Conservation (phyloP, 192 early-diverging fungal species). For the Coemansia sp. region DNA sequence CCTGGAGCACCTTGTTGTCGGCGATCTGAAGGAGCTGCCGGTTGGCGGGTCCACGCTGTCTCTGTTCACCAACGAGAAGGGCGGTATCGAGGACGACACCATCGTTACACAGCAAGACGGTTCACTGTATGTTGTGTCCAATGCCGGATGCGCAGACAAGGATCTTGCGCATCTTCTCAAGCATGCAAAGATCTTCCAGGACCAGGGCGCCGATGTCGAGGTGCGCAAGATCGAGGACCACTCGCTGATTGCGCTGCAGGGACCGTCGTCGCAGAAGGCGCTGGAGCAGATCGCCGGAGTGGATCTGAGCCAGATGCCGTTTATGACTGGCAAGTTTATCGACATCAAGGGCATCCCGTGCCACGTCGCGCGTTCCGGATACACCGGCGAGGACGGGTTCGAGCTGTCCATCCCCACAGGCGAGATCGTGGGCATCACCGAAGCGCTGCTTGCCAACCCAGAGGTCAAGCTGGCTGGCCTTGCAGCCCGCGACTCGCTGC, state of each 20-base stretch:
- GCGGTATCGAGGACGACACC: constrained; percentile 98
- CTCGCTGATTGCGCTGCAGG: constrained; percentile 90
- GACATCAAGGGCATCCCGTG: constrained; percentile 74
- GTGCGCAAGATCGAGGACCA: constrained; percentile 83
- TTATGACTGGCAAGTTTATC: constrained; percentile 82
- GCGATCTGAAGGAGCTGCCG: constrained; percentile 78
- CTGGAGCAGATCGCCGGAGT: constrained; percentile 60
- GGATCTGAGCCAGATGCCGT: constrained; percentile 72
- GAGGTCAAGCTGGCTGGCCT: constrained; percentile 91
- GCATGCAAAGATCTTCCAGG: constrained; percentile 76
- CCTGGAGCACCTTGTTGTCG: constrained; percentile 86
- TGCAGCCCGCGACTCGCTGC: constrained; percentile 90
- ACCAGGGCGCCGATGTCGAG: constrained; percentile 87
- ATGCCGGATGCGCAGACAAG: constrained; percentile 97
- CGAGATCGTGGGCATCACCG: constrained; percentile 67
- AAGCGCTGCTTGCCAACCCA: constrained; percentile 65
- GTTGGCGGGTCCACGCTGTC: constrained; percentile 82
- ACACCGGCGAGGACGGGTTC: constrained; percentile 99
- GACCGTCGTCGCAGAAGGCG: constrained; percentile 77
- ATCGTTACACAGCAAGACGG: constrained; percentile 87
- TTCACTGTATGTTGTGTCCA: constrained; percentile 88
- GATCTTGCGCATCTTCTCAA: constrained; percentile 86
- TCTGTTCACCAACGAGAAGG: constrained; percentile 92
- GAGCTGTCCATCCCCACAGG: constrained; percentile 89
- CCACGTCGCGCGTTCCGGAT: constrained; percentile 93